Evolutionary conservation across 306 rosid genomes (phyloP).

Genomic region (Lathyrus sativus): DNA sequence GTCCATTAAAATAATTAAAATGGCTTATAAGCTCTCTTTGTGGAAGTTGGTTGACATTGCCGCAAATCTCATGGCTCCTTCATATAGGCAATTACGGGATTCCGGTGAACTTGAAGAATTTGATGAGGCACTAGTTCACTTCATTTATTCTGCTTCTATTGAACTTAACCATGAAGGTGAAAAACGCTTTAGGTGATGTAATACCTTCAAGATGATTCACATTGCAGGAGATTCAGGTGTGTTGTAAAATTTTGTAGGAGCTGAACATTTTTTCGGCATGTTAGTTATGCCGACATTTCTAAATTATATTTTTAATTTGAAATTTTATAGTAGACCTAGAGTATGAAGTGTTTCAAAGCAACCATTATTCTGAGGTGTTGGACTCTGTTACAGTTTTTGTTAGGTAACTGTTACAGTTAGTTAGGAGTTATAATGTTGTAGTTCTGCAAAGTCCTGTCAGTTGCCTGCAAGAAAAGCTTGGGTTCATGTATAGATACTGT

Average conservation of each 20-base stretch:
- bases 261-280: not conserved
- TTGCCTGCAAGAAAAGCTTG: not conserved
- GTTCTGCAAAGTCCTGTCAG: not conserved
- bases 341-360: not conserved
- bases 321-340: slow-evolving; percentile 16
- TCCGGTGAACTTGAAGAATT: slow-evolving; percentile 72
- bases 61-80: slow-evolving; percentile 66
- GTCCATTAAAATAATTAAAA: slow-evolving; percentile 54
- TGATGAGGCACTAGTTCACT: slow-evolving; percentile 61
- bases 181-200: slow-evolving; percentile 37
- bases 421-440: slow-evolving; percentile 6
- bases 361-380: not conserved
- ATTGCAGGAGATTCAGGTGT: slow-evolving; percentile 22
- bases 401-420: slow-evolving; percentile 16
- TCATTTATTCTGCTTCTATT: slow-evolving; percentile 70
- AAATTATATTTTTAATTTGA: not conserved
- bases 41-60: slow-evolving; percentile 74
- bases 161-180: slow-evolving; percentile 57
- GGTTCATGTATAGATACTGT: slow-evolving; percentile 24
- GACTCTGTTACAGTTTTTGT: slow-evolving; percentile 2
- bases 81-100: slow-evolving; percentile 64
- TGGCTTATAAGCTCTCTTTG: slow-evolving; percentile 60
- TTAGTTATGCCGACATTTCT: slow-evolving; percentile 27
- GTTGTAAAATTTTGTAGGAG: not conserved
- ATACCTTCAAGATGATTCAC: slow-evolving; percentile 18